These are phyloP conservation scores for Reutealis trisperma DNA, from an alignment of 345 rosid genomes.

Conservation along the genomic window DNA sequence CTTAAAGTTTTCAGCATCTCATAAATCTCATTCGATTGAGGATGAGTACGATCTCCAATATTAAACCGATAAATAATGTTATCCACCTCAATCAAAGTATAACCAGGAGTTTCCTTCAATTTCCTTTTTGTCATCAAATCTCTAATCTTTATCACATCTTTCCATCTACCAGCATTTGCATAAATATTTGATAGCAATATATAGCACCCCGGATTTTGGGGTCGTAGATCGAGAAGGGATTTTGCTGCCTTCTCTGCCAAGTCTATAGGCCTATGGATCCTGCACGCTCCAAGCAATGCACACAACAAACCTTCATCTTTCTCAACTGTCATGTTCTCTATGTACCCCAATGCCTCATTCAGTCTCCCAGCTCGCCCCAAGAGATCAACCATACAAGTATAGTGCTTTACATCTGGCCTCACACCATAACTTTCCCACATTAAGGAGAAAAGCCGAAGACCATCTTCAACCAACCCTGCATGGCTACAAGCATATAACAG, in stretches of 20 bases:
- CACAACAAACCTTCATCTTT: constrained; percentile 66
- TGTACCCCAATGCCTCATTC: constrained; percentile 53
- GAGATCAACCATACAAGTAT: constrained; percentile 68
- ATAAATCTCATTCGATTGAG: constrained; percentile 49
- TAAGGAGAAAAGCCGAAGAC: constrained; percentile 46
- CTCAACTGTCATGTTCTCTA: constrained; percentile 49
- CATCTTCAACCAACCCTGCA: constrained; percentile 63
- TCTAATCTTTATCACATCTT: constrained; percentile 54
- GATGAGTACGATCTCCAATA: constrained; percentile 52
- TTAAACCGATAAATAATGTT: constrained; percentile 47
- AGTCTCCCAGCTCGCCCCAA: constrained; percentile 69
- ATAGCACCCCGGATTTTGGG: constrained; percentile 57
- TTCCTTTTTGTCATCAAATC: constrained; percentile 50
- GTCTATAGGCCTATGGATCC: constrained; percentile 55
- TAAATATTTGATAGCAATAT: constrained; percentile 67
- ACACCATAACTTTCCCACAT: constrained; percentile 47
- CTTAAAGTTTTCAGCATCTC: constrained; percentile 37
- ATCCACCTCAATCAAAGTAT: constrained; percentile 65
- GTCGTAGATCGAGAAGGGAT: constrained; percentile 50
- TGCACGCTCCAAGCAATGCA: constrained; percentile 68
- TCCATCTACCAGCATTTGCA: constrained; percentile 68
- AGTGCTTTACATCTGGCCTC: constrained; percentile 60
- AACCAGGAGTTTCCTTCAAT: constrained; percentile 60
- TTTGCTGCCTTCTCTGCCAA: constrained; percentile 60
- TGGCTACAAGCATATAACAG: constrained; percentile 71